phyloP scores from a whole-genome alignment of 768 basidiomycete species.

The Agrocybe praecox region DNA sequence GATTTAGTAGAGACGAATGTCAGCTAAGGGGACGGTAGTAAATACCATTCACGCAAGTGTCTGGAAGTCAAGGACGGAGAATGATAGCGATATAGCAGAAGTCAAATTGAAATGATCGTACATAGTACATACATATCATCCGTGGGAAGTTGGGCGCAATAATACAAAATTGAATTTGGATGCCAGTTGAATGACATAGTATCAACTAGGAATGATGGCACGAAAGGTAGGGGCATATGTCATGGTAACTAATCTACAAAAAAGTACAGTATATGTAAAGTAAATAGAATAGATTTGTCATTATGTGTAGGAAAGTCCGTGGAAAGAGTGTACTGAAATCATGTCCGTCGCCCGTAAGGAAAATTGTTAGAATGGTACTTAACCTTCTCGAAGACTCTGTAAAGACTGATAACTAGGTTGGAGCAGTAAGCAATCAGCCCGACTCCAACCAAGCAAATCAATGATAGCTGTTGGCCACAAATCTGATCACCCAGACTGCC shows the following conservation, averaged over 20 bases:
- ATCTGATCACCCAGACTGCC: constrained; percentile 56
- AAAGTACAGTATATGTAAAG: not conserved
- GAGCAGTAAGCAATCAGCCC: constrained; percentile 81
- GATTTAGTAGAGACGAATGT: not conserved
- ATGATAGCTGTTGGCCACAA: constrained; percentile 75
- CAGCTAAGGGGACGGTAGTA: not conserved
- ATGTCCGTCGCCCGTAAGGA: constrained; percentile 16
- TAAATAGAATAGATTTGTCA: not conserved
- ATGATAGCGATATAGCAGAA: not conserved
- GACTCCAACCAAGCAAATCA: constrained; percentile 78
- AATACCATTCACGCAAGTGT: not conserved
- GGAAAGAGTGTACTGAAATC: not conserved
- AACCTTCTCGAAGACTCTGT: constrained; percentile 87
- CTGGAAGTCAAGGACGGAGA: not conserved
- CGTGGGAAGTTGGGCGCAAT: not conserved
- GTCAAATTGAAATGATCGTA: not conserved
- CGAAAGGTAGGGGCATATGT: not conserved
- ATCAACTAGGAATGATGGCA: not conserved
- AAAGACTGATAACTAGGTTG: constrained; percentile 84
- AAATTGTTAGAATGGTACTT: constrained; percentile 59
- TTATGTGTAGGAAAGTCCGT: not conserved
- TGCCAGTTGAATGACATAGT: no score
- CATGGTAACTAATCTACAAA: not conserved
- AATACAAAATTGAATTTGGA: not conserved
- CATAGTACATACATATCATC: not conserved